These are phyloP conservation scores for Fusarium sp. DNA, from an alignment of 2,329 filamentous ascomycete genomes.

Conservation along the genomic window DNA sequence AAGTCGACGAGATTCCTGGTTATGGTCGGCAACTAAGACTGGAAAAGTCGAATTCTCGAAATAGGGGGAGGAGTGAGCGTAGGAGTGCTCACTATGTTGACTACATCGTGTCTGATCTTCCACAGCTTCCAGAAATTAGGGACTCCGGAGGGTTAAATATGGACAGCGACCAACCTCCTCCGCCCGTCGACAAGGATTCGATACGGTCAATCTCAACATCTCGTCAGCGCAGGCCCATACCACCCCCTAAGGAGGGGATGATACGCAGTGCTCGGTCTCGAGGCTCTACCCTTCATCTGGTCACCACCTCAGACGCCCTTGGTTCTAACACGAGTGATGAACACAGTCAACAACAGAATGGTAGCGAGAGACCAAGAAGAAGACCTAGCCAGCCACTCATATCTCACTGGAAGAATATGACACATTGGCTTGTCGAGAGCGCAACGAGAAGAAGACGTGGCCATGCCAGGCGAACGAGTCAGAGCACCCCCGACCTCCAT, in stretches of 20 bases:
- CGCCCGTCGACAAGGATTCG: conserved; percentile 82
- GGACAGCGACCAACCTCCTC: conserved; percentile 67
- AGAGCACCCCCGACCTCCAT: conserved; percentile 70
- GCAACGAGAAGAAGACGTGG: conserved; percentile 65
- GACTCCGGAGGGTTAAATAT: conserved; percentile 58
- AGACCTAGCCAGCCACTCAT: conserved; percentile 70
- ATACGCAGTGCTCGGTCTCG: conserved; percentile 76
- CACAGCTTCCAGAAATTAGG: conserved; percentile 75
- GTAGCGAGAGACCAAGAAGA: conserved; percentile 62
- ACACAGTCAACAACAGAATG: conserved; percentile 48
- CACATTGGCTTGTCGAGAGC: conserved; percentile 71
- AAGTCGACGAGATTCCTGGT: conserved; percentile 81
- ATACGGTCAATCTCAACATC: conserved; percentile 82
- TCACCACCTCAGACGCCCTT: conserved; percentile 71
- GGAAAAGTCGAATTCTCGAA: conserved; percentile 65
- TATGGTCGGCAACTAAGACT: conserved; percentile 58
- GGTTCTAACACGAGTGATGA: conserved; percentile 49
- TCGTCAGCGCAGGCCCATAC: conserved; percentile 77
- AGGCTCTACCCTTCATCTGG: conserved; percentile 87
- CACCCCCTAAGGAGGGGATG: conserved; percentile 85
- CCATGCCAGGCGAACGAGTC: conserved; percentile 63
- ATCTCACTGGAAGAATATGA: conserved; percentile 72
- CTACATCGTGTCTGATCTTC: conserved; percentile 77
- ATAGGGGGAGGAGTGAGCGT: conserved; percentile 81
- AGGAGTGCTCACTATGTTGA: conserved; percentile 75